phyloP scores from a whole-genome alignment of 2,329 filamentous ascomycete genomes.

The Talaromyces piceae region DNA sequence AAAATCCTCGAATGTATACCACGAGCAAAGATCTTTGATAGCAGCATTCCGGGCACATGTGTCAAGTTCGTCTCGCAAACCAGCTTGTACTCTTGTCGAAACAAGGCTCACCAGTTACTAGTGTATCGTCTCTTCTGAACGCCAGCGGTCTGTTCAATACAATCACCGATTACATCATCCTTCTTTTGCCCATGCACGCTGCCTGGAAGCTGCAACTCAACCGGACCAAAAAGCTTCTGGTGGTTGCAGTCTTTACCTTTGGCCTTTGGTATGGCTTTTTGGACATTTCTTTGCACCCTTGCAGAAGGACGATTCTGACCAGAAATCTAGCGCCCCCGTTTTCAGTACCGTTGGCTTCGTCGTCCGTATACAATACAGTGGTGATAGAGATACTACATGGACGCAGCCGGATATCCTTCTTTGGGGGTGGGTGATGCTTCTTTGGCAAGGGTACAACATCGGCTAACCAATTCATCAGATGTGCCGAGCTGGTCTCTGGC shows the following conservation, averaged over 20 bases:
- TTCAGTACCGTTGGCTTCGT: constrained; percentile 12
- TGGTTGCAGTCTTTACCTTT: constrained; percentile 11
- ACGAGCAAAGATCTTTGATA: constrained; percentile 13
- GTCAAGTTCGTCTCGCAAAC: constrained; percentile 8
- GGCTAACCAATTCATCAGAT: constrained; percentile 4
- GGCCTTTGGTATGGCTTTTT: constrained; percentile 8
- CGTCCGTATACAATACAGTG: constrained; percentile 8
- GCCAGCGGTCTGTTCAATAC: constrained; percentile 14
- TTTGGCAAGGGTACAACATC: neutral
- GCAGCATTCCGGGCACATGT: constrained; percentile 11
- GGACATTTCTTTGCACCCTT: neutral
- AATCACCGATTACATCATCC: constrained; percentile 13
- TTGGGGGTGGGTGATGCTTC: constrained; percentile 6
- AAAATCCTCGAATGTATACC: constrained; percentile 16
- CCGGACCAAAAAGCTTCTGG: constrained; percentile 4
- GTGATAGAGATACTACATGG: constrained; percentile 10
- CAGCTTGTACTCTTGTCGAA: neutral
- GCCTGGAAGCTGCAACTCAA: constrained; percentile 12
- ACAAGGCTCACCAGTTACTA: neutral
- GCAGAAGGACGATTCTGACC: neutral
- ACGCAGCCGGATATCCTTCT: constrained; percentile 12
- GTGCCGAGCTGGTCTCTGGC: constrained; percentile 9
- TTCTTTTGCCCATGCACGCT: constrained; percentile 12
- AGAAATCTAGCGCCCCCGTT: constrained; percentile 5
- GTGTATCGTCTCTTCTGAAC: constrained; percentile 9